These are phyloP conservation scores for Clarireedia sp. DNA, from an alignment of 2,329 filamentous ascomycete species.

Conservation along the genomic window DNA sequence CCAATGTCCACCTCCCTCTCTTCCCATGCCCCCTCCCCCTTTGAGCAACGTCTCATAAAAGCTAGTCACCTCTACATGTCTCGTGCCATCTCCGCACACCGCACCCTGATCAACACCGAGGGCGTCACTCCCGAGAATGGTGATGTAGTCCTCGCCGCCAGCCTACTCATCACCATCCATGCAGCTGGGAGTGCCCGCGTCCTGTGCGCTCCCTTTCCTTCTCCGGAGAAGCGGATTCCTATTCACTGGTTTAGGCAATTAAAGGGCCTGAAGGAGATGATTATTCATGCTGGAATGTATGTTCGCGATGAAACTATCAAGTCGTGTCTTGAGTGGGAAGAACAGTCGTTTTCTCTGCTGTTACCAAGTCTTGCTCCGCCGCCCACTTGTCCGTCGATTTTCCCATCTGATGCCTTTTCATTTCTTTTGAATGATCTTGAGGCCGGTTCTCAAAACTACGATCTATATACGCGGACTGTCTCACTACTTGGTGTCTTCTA, in stretches of 20 bases:
- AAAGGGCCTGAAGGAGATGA: neutral
- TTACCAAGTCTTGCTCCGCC: neutral
- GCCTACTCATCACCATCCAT: neutral
- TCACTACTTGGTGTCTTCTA: neutral
- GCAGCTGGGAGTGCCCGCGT: neutral
- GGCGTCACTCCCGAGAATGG: neutral
- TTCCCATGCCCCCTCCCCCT: too few species aligned
- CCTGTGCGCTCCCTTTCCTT: neutral
- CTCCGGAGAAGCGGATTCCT: neutral
- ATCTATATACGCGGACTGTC: neutral
- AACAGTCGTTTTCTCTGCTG: neutral
- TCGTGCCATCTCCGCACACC: neutral
- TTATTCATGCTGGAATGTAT: neutral
- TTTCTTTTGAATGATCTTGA: neutral
- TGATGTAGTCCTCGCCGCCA: neutral
- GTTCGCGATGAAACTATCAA: neutral
- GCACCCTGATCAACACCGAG: neutral
- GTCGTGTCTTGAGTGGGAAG: neutral
- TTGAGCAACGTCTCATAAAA: neutral
- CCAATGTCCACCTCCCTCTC: neutral
- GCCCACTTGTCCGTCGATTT: neutral
- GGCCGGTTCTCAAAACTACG: neutral
- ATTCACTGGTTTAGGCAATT: conserved; percentile 4
- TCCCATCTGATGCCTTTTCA: too few species aligned
- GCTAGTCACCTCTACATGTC: conserved; percentile 1